phyloP scores from a whole-genome alignment of 495 filamentous ascomycete genomes.

The Aspergillus funiculosus region DNA sequence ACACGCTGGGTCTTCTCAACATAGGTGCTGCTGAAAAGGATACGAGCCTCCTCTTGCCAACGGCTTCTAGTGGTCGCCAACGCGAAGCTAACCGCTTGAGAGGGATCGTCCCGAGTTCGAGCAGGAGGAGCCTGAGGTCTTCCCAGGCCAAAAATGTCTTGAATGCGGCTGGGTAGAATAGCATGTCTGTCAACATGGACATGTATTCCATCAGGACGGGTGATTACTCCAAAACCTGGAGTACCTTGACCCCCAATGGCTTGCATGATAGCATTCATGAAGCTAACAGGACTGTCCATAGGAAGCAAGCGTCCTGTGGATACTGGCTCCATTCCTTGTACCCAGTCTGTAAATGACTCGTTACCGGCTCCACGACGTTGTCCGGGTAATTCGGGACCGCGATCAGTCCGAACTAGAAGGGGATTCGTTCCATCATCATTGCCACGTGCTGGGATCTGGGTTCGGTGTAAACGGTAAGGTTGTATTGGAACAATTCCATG shows the following conservation, averaged over 20 bases:
- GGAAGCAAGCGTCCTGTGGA: conserved; percentile 43
- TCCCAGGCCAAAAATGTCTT: conserved; percentile 51
- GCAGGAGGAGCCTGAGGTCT: conserved; percentile 42
- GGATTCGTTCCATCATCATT: conserved; percentile 80
- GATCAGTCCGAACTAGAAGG: conserved; percentile 50
- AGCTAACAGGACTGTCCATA: conserved; percentile 57
- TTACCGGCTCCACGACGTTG: conserved; percentile 28
- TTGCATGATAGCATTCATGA: conserved; percentile 56
- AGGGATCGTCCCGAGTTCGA: conserved; percentile 51
- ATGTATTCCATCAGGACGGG: conserved; percentile 54
- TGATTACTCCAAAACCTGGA: conserved; percentile 49
- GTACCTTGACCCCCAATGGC: conserved; percentile 48
- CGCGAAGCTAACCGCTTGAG: conserved; percentile 64
- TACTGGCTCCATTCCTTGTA: conserved; percentile 48
- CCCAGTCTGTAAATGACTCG: conserved; percentile 49
- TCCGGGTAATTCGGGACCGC: conserved; percentile 28
- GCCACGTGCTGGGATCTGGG: conserved; percentile 41
- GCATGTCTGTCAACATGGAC: conserved; percentile 48
- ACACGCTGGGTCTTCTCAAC: conserved; percentile 68
- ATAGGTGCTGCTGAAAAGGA: conserved; percentile 67
- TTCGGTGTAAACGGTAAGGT: conserved; percentile 51
- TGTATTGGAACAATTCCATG: conserved; percentile 43
- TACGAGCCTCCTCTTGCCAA: conserved; percentile 87
- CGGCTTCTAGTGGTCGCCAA: conserved; percentile 62
- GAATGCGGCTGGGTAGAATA: conserved; percentile 49